These are phyloP conservation scores for Diplosphaera chodatii DNA, from an alignment of 139 green algal genomes.

Conservation along the genomic window DNA sequence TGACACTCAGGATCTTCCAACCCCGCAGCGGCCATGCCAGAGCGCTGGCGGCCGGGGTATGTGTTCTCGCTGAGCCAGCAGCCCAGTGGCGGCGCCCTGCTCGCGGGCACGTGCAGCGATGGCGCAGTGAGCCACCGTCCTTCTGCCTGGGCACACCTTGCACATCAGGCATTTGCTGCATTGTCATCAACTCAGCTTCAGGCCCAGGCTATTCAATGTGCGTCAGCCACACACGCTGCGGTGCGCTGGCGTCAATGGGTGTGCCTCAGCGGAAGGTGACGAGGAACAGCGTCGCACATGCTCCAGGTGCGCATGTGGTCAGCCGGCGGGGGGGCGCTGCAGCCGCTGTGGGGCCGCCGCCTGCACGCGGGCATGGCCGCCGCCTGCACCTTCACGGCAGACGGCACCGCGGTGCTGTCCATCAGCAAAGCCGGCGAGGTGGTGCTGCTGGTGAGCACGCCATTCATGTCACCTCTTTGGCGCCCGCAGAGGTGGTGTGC, in stretches of 20 bases:
- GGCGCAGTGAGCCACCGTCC: not conserved
- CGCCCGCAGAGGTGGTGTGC: not conserved
- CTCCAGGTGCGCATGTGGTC: slow-evolving; percentile 6
- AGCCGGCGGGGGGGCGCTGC: not conserved
- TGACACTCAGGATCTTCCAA: not conserved
- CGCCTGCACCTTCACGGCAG: slow-evolving; percentile 3
- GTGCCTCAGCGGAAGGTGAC: too few relatives aligned
- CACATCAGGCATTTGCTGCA: too few relatives aligned
- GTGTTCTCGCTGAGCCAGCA: slow-evolving; percentile 12
- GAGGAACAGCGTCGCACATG: too few relatives aligned
- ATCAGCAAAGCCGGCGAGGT: slow-evolving; percentile 4
- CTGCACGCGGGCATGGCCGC: slow-evolving; percentile 11
- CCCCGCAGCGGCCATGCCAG: slow-evolving; percentile 1
- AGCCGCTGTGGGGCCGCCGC: not conserved
- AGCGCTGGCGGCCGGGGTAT: slow-evolving; percentile 14
- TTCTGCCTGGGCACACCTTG: too few relatives aligned
- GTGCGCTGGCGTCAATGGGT: too few relatives aligned
- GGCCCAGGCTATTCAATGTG: too few relatives aligned
- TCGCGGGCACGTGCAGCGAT: slow-evolving; percentile 15
- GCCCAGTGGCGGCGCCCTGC: not conserved
- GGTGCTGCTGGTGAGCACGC: not conserved
- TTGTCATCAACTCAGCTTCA: not conserved
- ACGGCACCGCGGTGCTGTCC: slow-evolving; percentile 1
- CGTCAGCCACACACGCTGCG: too few relatives aligned
- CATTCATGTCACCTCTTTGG: not conserved